Percentiles rank a stretch among this genome's conserved stretches.
phyloP scores from a whole-genome alignment of 805 yeast genomes.

The Monosporozyma solicola region DNA sequence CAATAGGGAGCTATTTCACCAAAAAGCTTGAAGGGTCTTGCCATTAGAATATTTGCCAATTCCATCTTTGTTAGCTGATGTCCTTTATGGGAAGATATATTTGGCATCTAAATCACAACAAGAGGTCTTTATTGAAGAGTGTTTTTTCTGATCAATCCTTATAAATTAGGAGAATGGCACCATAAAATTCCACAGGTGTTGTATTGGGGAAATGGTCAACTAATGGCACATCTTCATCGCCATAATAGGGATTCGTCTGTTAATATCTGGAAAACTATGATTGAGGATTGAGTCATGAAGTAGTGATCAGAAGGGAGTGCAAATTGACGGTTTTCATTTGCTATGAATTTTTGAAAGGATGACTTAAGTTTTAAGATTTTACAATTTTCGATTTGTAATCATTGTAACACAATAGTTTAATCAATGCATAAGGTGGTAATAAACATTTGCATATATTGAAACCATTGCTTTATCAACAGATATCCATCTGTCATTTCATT shows the following conservation, averaged over 20 bases:
- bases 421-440: background rate
- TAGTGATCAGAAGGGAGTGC: too few species aligned
- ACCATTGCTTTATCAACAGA: background rate
- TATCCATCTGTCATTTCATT: background rate
- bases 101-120: constrained; percentile 50
- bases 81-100: constrained; percentile 70
- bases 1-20: constrained; percentile 63
- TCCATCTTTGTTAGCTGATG: constrained; percentile 53
- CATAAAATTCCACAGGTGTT: constrained; percentile 59
- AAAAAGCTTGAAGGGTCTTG: constrained; percentile 79
- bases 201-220: constrained; percentile 64
- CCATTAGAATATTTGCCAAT: constrained; percentile 71
- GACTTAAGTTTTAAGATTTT: background rate
- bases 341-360: background rate
- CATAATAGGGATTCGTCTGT: background rate
- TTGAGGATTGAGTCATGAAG: background rate
- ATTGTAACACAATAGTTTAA: background rate
- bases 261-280: constrained; percentile 4
- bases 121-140: constrained; percentile 70
- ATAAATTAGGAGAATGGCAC: constrained; percentile 73
- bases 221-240: constrained; percentile 31
- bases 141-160: constrained; percentile 64
- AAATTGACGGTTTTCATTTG: background rate
- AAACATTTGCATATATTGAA: background rate
- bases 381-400: constrained; percentile 1